phyloP scores from a whole-genome alignment of 768 basidiomycete species.

The Harrya chromipes region DNA sequence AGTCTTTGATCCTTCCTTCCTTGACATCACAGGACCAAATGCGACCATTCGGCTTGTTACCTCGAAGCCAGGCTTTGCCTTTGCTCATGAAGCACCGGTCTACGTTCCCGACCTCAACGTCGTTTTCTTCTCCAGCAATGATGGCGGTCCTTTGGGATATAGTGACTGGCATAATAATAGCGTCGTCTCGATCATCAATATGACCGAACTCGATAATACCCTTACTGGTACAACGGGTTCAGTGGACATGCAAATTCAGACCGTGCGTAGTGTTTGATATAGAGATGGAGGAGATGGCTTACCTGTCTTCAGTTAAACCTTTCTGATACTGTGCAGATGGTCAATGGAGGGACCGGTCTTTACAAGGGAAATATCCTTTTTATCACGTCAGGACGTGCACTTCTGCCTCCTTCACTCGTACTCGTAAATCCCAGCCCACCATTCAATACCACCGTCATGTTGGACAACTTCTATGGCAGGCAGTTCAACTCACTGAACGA shows the following conservation, averaged over 20 bases:
- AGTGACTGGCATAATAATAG: slow-evolving; percentile 65
- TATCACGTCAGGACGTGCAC: slow-evolving; percentile 62
- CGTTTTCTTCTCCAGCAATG: slow-evolving; percentile 70
- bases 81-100: slow-evolving; percentile 79
- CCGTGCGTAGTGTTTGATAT: slow-evolving; percentile 25
- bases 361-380: slow-evolving; percentile 58
- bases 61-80: slow-evolving; percentile 58
- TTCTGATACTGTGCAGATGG: slow-evolving; percentile 60
- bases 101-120: slow-evolving; percentile 62
- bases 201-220: slow-evolving; percentile 51
- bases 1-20: slow-evolving; percentile 52
- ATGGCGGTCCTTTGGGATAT: slow-evolving; percentile 61
- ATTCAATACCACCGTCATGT: slow-evolving; percentile 61
- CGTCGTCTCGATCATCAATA: slow-evolving; percentile 56
- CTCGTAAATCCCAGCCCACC: slow-evolving; percentile 64
- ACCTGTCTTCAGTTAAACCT: slow-evolving; percentile 48
- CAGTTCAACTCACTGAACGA: slow-evolving; percentile 86
- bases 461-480: slow-evolving; percentile 77
- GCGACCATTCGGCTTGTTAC: slow-evolving; percentile 61
- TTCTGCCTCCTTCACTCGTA: slow-evolving; percentile 57
- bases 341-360: slow-evolving; percentile 66
- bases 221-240: slow-evolving; percentile 33
- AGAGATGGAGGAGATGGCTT: not conserved
- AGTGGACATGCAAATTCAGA: slow-evolving; percentile 49
- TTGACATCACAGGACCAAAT: slow-evolving; percentile 52